phyloP scores from a whole-genome alignment of 129 eudicot species.

The Arctium minus region DNA sequence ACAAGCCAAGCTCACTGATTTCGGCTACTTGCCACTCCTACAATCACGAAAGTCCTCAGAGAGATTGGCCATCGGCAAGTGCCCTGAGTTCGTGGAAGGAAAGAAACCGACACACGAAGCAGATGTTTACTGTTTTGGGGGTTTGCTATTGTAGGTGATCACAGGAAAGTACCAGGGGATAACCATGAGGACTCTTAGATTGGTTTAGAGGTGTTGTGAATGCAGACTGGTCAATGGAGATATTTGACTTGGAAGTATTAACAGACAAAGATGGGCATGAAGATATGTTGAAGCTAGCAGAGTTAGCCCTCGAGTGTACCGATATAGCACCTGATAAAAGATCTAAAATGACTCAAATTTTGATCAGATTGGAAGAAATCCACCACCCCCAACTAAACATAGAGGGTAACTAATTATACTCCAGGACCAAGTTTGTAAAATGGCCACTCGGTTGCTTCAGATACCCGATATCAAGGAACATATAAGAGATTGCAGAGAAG shows the following conservation, averaged over 20 bases:
- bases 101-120: conserved; percentile 46
- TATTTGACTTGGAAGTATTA: conserved; percentile 66
- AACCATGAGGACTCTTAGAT: conserved; percentile 39
- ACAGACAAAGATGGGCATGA: conserved; percentile 65
- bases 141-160: conserved; percentile 53
- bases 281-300: conserved; percentile 67
- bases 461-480: no score
- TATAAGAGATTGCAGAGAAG: no score
- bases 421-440: neutral
- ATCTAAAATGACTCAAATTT: conserved; percentile 48
- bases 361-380: conserved; percentile 50
- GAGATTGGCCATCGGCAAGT: conserved; percentile 34
- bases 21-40: conserved; percentile 53
- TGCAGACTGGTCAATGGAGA: conserved; percentile 66
- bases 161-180: conserved; percentile 58
- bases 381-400: conserved; percentile 8
- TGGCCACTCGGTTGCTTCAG: neutral
- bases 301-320: conserved; percentile 67
- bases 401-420: conserved; percentile 1
- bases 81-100: conserved; percentile 48
- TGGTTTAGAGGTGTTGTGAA: conserved; percentile 51
- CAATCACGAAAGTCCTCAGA: conserved; percentile 31
- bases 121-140: conserved; percentile 68
- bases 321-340: conserved; percentile 50
- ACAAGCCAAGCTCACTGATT: conserved; percentile 59